Percentiles rank a stretch among this genome's conserved stretches.
phyloP scores from a whole-genome alignment of 768 basidiomycete species.

The Cytidiella melzeri region DNA sequence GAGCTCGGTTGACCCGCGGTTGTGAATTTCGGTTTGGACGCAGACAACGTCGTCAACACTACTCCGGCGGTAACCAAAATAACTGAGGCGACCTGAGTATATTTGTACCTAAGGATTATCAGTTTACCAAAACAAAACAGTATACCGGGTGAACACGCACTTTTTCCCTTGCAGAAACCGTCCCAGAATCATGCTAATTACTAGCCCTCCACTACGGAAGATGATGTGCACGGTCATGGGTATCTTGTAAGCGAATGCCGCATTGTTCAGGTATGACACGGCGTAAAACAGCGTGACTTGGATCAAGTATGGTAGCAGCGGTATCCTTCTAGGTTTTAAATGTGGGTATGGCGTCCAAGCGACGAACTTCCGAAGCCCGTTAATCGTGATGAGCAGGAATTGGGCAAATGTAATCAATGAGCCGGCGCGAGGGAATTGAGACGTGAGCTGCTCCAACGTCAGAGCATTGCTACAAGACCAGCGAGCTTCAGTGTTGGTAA shows the following conservation, averaged over 20 bases:
- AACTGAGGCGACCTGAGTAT: constrained; percentile 64
- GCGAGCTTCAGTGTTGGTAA: background rate
- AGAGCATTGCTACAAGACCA: constrained; percentile 58
- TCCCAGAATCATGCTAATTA: constrained; percentile 79
- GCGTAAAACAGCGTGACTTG: constrained; percentile 81
- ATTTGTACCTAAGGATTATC: constrained; percentile 50
- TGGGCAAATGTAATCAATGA: constrained; percentile 85
- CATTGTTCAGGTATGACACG: constrained; percentile 82
- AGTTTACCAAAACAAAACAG: background rate
- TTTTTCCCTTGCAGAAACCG: constrained; percentile 59
- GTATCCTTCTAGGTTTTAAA: constrained; percentile 60
- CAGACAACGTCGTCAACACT: constrained; percentile 74
- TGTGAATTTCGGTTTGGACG: constrained; percentile 34
- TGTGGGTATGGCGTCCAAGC: constrained; percentile 34
- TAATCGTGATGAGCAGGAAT: constrained; percentile 69
- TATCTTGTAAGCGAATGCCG: constrained; percentile 80
- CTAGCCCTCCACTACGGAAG: constrained; percentile 83
- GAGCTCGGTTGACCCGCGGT: constrained; percentile 3
- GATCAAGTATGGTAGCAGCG: constrained; percentile 62
- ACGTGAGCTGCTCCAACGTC: constrained; percentile 68
- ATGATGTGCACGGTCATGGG: constrained; percentile 95
- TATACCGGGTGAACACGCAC: constrained; percentile 30
- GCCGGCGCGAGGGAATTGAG: constrained; percentile 62
- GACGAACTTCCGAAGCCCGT: constrained; percentile 64
- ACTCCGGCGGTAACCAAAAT: constrained; percentile 79